phyloP scores from a whole-genome alignment of 306 rosid genomes.

The Vigna reflexopilosa region DNA sequence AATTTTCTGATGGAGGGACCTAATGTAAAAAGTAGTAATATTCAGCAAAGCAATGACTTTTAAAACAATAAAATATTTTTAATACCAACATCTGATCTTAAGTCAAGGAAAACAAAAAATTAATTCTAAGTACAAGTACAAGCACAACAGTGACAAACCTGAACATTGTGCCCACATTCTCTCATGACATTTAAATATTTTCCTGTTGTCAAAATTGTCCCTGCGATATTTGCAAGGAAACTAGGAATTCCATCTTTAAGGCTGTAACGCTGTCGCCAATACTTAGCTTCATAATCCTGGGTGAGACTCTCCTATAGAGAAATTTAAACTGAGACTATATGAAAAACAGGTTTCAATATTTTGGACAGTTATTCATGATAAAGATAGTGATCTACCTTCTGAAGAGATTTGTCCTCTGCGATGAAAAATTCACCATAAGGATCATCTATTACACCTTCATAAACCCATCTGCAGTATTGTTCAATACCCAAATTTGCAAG shows the following conservation, averaged over 20 bases:
- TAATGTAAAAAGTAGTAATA: conserved; percentile 47
- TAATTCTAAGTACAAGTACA: conserved; percentile 24
- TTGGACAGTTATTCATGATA: conserved; percentile 33
- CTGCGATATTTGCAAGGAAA: conserved; percentile 80
- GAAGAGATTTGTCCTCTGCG: conserved; percentile 88
- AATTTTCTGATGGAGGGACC: conserved; percentile 93
- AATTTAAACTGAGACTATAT: conserved; percentile 42
- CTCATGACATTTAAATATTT: conserved; percentile 98
- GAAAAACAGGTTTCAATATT: conserved; percentile 38
- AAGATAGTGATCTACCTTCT: conserved; percentile 63
- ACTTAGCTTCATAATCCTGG: conserved; percentile 90
- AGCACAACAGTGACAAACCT: conserved; percentile 60
- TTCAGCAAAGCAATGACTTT: conserved; percentile 25
- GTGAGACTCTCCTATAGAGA: conserved; percentile 87
- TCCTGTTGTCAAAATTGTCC: conserved; percentile 96
- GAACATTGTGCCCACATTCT: conserved; percentile 97
- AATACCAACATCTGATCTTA: conserved; percentile 19
- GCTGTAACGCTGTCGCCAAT: conserved; percentile 93
- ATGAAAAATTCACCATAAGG: conserved; percentile 97
- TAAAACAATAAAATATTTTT: conserved; percentile 16
- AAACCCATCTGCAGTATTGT: conserved; percentile 80
- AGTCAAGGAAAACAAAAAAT: conserved; percentile 24
- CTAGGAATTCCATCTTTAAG: conserved; percentile 99
- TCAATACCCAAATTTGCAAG: conserved; percentile 46
- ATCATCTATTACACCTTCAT: conserved; percentile 97